Evolutionary conservation across 495 filamentous ascomycete species (phyloP), one percentile per base, ranked within the genome.

Genomic region (Daldinia decipiens): DNA sequence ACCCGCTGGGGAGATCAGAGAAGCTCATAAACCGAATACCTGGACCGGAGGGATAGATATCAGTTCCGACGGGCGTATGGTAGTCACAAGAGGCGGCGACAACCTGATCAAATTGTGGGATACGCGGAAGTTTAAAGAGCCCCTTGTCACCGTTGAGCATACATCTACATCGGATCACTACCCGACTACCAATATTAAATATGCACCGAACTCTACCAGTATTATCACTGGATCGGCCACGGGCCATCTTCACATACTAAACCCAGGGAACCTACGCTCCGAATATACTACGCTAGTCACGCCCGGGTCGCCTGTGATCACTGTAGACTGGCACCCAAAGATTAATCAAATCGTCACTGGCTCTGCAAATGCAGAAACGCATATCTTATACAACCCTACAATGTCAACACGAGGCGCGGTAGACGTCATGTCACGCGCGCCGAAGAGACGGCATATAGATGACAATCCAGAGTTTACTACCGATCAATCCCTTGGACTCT

Each of bases 301-400:
- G 0, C 90, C 92, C 0, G 90, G 90, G 6, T 91, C 89, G 4
- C 87, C 95, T 0, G 80, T 98, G 24, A 92, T 97, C 65, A 88
- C 90, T 5, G 92, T 96, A 15, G 83, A 92, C 63, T 98, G 96
- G 95, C 95, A 98, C 74, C 83, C 92, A 24, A 96, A 93, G 77
- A 88, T 99, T 61, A 98, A 99, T 76, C 95, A 99, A 76, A 97
- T 99, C 68, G 78, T 98, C 67, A 97, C 94, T 2, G 94, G 94
- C 61, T 97, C 95, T 43, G 92, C 92, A 40, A 95, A 97, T 74
- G 89, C 90, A 54, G 92, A 95, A 78, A 91, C 91, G 4, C 94
- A 94, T 76, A 86, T 98, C 32, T 89, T 99, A 60, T 99, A 94
- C 82, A 95, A 91, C 78, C 95, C 96, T 17, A 87, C 80, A 29